These are phyloP conservation scores for Aspergillus tanneri DNA, from an alignment of 2,329 filamentous ascomycete species.

Conservation along the genomic window DNA sequence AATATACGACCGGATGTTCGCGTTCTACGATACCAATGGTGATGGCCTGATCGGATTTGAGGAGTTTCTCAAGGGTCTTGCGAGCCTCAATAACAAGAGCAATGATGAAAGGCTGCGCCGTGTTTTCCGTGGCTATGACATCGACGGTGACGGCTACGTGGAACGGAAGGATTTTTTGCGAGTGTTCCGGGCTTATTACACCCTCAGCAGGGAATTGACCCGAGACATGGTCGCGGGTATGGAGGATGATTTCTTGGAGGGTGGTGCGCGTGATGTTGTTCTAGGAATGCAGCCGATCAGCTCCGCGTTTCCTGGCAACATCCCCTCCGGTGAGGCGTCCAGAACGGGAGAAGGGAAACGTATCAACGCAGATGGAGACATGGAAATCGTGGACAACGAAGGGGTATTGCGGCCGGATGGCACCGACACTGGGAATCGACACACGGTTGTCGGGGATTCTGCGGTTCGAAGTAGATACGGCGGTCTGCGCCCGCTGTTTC, in stretches of 20 bases:
- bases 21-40: slow-evolving; percentile 89
- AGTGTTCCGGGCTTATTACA: slow-evolving; percentile 90
- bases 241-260: slow-evolving; percentile 74
- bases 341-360: slow-evolving; percentile 66
- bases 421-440: slow-evolving; percentile 60
- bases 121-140: slow-evolving; percentile 86
- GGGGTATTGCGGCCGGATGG: slow-evolving; percentile 60
- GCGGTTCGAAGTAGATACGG: slow-evolving; percentile 40
- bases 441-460: slow-evolving; percentile 58
- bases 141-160: slow-evolving; percentile 83
- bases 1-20: slow-evolving; percentile 94
- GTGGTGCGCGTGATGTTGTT: slow-evolving; percentile 73
- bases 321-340: slow-evolving; percentile 63
- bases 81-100: slow-evolving; percentile 59
- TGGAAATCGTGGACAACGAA: slow-evolving; percentile 61
- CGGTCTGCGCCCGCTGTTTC: slow-evolving; percentile 34
- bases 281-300: slow-evolving; percentile 73
- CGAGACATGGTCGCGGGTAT: slow-evolving; percentile 76
- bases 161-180: slow-evolving; percentile 83
- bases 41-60: slow-evolving; percentile 89
- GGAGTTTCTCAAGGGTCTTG: slow-evolving; percentile 83
- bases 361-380: slow-evolving; percentile 61
- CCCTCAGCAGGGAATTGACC: slow-evolving; percentile 85
- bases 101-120: slow-evolving; percentile 66
- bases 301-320: slow-evolving; percentile 70